Evolutionary conservation across 345 rosid genomes (phyloP).

Genomic region (Arabis hirsuta): DNA sequence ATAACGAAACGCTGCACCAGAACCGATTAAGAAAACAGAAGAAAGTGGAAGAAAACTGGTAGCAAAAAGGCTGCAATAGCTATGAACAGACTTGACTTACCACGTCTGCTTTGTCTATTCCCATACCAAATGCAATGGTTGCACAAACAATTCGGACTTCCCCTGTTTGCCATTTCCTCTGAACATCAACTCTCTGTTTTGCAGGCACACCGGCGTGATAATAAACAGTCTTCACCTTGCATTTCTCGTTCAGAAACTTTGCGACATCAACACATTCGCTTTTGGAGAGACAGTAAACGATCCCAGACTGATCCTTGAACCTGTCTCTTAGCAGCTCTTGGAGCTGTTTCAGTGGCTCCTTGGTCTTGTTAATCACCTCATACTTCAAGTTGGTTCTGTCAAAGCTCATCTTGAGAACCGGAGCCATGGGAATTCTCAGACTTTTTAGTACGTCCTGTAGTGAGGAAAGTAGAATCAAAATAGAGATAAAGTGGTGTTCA

Average conservation of each 20-base stretch:
- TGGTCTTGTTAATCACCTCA: slow-evolving; percentile 75
- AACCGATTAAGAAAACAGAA: not conserved
- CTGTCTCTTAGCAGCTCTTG: slow-evolving; percentile 67
- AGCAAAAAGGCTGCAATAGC: not conserved
- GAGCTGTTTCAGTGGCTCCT: slow-evolving; percentile 81
- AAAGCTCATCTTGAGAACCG: slow-evolving; percentile 86
- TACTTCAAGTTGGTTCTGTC: slow-evolving; percentile 92
- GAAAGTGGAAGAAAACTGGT: not conserved
- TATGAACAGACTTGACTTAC: slow-evolving; percentile 54
- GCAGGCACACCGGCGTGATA: slow-evolving; percentile 86
- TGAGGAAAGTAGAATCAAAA: slow-evolving; percentile 12
- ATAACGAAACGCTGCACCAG: slow-evolving; percentile 73
- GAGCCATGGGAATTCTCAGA: slow-evolving; percentile 75
- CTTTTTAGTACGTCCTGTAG: slow-evolving; percentile 81
- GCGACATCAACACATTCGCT: slow-evolving; percentile 82
- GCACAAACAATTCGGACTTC: slow-evolving; percentile 88
- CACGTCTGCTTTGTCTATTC: slow-evolving; percentile 94
- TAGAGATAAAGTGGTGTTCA: slow-evolving; percentile 10
- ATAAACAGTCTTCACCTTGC: slow-evolving; percentile 69
- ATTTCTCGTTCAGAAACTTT: slow-evolving; percentile 71
- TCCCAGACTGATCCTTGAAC: slow-evolving; percentile 80
- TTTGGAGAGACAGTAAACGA: slow-evolving; percentile 86
- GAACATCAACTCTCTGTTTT: slow-evolving; percentile 72
- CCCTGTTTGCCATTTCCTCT: slow-evolving; percentile 84
- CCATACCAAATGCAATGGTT: slow-evolving; percentile 96